Evolutionary conservation across 2,329 filamentous ascomycete genomes (phyloP), one percentile per base, ranked within the genome.

Genomic region (Rhynchosporium graminicola): DNA sequence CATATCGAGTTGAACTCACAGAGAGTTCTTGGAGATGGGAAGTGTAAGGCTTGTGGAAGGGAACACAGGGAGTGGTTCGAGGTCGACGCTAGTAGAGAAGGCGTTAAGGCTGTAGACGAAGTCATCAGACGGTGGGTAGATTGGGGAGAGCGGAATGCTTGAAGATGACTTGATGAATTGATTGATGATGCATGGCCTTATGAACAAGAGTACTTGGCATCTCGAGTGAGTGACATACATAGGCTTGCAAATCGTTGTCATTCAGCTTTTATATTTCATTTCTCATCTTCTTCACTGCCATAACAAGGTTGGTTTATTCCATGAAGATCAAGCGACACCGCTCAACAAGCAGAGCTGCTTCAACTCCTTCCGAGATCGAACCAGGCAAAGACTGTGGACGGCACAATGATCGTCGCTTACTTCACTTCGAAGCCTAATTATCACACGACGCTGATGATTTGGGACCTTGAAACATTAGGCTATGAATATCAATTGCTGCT

Each of bases 31-130:
- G 84, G 1, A 64, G 77, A 59, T 47, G 85, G 64, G 73, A 83
- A 84, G 58, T 99, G 95, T 71, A 80, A 81, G 4, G 83, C 86
- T 1, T 99, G 95, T 73, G 92, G 92, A 1, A 87, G 87, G 72
- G 88, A 92, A 70, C 95, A 99, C 76, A 81, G 88, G 58, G 95
- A 99, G 78, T 99, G 94, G 94, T 99, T 99, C 74, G 90, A 96
- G 77, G 87, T 97, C 0, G 86, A 91, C 65, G 90, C 91, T 0
- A 87, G 80, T 28, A 83, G 87, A 67, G 82, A 87, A 33, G 90
- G 88, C 0, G 82, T 98, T 3, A 84, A 82, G 64, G 81, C 73
- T 31, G 84, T 91, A 9, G 87, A 91, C 76, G 86, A 90, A 67
- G 85, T 92, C 63, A 87, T 97, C 46, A 85, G 87, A 72, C 79